A percentile compares a stretch with the other conserved stretches of the same genome.
Evolutionary conservation across 2,329 filamentous ascomycete species (phyloP).

Genomic region (Neoarthrinium moseri): DNA sequence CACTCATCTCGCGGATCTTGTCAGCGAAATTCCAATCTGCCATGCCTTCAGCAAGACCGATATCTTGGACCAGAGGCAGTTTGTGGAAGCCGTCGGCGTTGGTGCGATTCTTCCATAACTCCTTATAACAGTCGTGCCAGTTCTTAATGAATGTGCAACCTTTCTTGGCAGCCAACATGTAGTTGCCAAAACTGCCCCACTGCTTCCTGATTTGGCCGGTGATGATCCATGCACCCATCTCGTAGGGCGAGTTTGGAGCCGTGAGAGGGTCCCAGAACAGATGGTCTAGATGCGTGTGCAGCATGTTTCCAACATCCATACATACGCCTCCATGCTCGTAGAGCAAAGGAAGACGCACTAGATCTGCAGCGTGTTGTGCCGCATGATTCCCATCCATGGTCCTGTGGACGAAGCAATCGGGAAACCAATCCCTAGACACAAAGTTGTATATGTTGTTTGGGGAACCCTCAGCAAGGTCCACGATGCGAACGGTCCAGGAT

Average conservation of each 20-base stretch:
- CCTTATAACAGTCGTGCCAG: slow-evolving; percentile 38
- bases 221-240: slow-evolving; percentile 33
- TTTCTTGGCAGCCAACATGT: slow-evolving; percentile 39
- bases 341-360: slow-evolving; percentile 37
- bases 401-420: slow-evolving; percentile 33
- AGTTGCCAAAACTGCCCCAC: slow-evolving; percentile 37
- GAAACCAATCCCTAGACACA: slow-evolving; percentile 27
- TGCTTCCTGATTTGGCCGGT: slow-evolving; percentile 29
- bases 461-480: slow-evolving; percentile 34
- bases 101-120: slow-evolving; percentile 32
- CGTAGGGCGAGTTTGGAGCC: slow-evolving; percentile 21
- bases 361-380: slow-evolving; percentile 40
- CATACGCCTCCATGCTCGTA: slow-evolving; percentile 34
- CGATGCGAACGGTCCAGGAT: slow-evolving; percentile 38
- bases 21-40: slow-evolving; percentile 19
- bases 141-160: slow-evolving; percentile 39
- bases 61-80: slow-evolving; percentile 25
- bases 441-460: slow-evolving; percentile 33
- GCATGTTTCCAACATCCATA: slow-evolving; percentile 37
- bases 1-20: slow-evolving; percentile 28
- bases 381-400: slow-evolving; percentile 38
- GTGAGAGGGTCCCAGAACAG: slow-evolving; percentile 32
- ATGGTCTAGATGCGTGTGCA: slow-evolving; percentile 30
- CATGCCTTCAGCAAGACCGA: slow-evolving; percentile 29
- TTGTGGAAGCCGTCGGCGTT: slow-evolving; percentile 31